Evolutionary conservation across 495 filamentous ascomycete species (phyloP), one percentile per base, ranked within the genome.

Genomic region (Aspergillus campestris): DNA sequence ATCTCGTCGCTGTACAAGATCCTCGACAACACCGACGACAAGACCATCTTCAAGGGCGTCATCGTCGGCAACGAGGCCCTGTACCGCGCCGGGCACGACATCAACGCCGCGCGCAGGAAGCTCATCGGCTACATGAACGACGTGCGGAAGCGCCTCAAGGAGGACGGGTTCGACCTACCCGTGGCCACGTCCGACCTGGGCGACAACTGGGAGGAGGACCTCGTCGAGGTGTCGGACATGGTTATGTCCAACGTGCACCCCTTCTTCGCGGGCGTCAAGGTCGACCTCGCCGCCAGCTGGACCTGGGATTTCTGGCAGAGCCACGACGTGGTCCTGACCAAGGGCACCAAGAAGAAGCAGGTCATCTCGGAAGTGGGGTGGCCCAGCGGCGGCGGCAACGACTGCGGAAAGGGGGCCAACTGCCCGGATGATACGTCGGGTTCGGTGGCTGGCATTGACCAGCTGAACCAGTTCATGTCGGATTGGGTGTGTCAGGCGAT

Each of bases 181-280:
- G 74, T 98, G n/a, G 87, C 88, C 1, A 95, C 89, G 0, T 84
- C 82, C 4, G 92, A 98, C 64, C 75, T 98, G 5, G 92, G 92
- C 11, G 84, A 90, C 50, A 84, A 89, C 57, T 97, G 92, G 92
- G 83, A 80, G 3, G 51, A 70, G 1, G 56, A 70, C 0, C 74
- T 98, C 11, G 82, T 86, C 0, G 43, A 58, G 5, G 70, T 77
- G 38, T 83, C 87, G 34, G 92, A 97, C 52, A 77, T 86, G 49
- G 80, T 96, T 58, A 97, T 97, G 91, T 86, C 87, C 13, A 98
- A 98, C 60, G 82, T 97, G 31, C 92, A 98, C 63, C 92, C 92
- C 2, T 97, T 98, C 74, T 98, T 98, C 55, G 88, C 81, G 4
- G 92, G 92, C 42, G 80, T 87, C 35, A 69, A 72, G 10, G 82